phyloP scores from a whole-genome alignment of 2,329 filamentous ascomycete genomes.

The Lizonia empirigonia region DNA sequence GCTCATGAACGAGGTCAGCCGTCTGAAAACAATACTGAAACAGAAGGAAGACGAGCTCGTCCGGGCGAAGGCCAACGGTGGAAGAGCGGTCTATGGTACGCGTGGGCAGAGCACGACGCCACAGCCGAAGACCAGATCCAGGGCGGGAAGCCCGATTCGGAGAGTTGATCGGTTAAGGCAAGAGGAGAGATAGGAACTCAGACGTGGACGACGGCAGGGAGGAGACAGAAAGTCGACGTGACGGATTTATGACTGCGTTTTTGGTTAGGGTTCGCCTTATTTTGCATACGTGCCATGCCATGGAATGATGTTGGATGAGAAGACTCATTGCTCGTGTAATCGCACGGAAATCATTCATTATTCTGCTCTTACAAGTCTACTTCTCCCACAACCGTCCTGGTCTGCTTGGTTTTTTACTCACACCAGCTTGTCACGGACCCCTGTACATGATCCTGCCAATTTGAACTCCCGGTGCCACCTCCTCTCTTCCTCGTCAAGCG shows the following conservation, averaged over 20 bases:
- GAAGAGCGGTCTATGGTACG: constrained; percentile 35
- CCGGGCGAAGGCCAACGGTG: constrained; percentile 23
- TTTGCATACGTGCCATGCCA: too few species aligned
- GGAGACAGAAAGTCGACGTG: background rate
- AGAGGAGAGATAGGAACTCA: background rate
- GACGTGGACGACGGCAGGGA: background rate
- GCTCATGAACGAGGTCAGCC: constrained; percentile 17
- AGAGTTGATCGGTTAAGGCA: background rate
- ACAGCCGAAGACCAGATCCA: constrained; percentile 31
- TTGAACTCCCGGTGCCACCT: too few species aligned
- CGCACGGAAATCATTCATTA: too few species aligned
- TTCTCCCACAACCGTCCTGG: too few species aligned
- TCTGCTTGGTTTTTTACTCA: too few species aligned
- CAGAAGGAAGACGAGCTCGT: constrained; percentile 33
- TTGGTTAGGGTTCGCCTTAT: too few species aligned
- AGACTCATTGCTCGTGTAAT: too few species aligned
- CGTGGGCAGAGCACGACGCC: constrained; percentile 39
- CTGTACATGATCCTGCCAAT: too few species aligned
- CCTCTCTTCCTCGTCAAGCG: too few species aligned
- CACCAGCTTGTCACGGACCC: too few species aligned
- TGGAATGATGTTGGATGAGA: too few species aligned
- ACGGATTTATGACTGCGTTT: background rate
- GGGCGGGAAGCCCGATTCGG: constrained; percentile 34
- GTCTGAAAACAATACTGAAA: constrained; percentile 22
- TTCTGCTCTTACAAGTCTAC: too few species aligned